phyloP scores from a whole-genome alignment of 306 rosid genomes.

The Mucuna pruriens region DNA sequence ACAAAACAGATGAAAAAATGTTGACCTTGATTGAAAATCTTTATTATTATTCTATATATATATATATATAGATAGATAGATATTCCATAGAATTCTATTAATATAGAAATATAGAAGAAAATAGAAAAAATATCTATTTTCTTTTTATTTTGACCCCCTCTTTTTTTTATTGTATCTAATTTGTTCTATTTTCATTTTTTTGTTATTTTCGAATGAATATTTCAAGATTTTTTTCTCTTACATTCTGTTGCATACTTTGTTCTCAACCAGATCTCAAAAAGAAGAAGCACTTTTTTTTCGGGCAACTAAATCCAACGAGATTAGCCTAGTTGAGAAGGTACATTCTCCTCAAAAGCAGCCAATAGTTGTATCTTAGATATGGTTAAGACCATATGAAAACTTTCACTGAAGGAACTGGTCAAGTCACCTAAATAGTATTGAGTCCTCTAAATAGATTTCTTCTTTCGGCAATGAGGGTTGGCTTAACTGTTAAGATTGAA shows the following conservation, averaged over 20 bases:
- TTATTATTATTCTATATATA: too few species aligned
- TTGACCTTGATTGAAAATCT: too few species aligned
- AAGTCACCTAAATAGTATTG: constrained; percentile 1
- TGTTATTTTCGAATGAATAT: too few species aligned
- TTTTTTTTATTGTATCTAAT: too few species aligned
- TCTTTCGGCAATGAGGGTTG: background rate
- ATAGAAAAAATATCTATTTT: too few species aligned
- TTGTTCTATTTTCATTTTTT: too few species aligned
- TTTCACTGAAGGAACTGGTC: background rate
- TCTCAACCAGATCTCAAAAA: constrained; percentile 69
- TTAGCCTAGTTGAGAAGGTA: constrained; percentile 86
- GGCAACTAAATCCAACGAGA: constrained; percentile 69
- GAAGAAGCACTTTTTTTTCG: constrained; percentile 90
- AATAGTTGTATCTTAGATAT: constrained; percentile 21
- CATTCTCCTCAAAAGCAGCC: constrained; percentile 36
- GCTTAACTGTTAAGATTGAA: background rate
- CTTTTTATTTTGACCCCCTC: too few species aligned
- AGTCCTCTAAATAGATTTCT: background rate
- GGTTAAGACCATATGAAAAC: constrained; percentile 14
- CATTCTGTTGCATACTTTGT: constrained; percentile 25
- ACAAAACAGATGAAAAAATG: constrained; percentile 21
- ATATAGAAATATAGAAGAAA: too few species aligned
- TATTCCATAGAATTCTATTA: too few species aligned
- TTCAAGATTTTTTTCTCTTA: background rate
- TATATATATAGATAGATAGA: too few species aligned